Base-by-base conservation (phyloP, 2,329 filamentous ascomycete species). In the Sordariomycetes sp. region DNA sequence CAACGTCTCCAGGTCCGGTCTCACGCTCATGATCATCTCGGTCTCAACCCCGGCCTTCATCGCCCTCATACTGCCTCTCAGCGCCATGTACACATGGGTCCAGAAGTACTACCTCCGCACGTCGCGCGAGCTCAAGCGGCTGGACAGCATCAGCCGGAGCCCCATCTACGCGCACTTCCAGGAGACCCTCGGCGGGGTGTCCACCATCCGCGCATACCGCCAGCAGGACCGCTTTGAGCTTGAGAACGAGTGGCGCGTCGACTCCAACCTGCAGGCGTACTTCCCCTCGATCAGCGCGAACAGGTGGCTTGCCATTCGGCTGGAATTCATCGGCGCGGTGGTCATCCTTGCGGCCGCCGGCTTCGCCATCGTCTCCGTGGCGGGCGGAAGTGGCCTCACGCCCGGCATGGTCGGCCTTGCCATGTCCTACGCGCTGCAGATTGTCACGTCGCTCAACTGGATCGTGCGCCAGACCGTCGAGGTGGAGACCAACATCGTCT, bases 401-500 rank as follows among this genome's bases (percentile, higher is more conserved):
- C 75, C 85, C 8, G 94, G 94, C 60, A 77, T 85, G 72, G 92
- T 97, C 57, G 95, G 95, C 76, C 78, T 99, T 67, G 85, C 89
- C 62, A 96, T 99, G 91, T 96, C 93, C 53, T 97, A 97, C 73
- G 94, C 92, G 46, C 81, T 99, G 62, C 90, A 97, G 75, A 97
- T 99, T 68, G 99, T 94, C 1, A 89, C 93, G 64, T 96, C 92
- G 40, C 81, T 99, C 67, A 99, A 97, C 77, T 99, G 94, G 94
- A 97, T 99, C 67, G 94, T 99, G 56, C 86, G 95, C 60, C 94
- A 99, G 74, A 97, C 92, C 0, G 94, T 99, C 37, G 95, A 99
- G 72, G 94, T 99, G n/a, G 95, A 99, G 78, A 97, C 93, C n/a
- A 99, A 99, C 73, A 99, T 99, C 67, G 93, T 99, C 53, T 96